Evolutionary conservation across 2,329 filamentous ascomycete genomes (phyloP), one percentile per base, ranked within the genome.

Genomic region (Penicillium sp.): DNA sequence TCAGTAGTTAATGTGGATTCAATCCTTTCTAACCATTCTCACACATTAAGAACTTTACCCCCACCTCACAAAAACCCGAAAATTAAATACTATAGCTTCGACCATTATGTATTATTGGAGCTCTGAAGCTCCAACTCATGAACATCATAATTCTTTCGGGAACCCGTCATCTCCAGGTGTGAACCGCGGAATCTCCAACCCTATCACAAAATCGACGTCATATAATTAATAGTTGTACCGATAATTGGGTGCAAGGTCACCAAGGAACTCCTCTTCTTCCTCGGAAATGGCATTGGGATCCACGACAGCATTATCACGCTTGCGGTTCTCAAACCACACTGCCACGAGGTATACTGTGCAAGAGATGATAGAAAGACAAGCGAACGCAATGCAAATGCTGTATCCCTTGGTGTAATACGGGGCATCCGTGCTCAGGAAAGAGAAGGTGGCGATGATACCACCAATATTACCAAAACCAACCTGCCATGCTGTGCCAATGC

Each of bases 401-500:
- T 95, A 96, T 0, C 92, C 93, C 1, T 82, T 86, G 7, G 78
- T 83, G 73, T 88, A 96, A 22, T 73, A 68, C 0, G 90, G 90
- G 5, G 52, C 83, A 70, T 96, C 91, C 52, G 78, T 82, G 24
- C 76, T 70, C 19, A 90, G 68, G 72, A 91, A 91, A 1, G 84
- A 78, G 74, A 86, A 92, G 0, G 89, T 90, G 13, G 90, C 83
- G 59, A 93, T 87, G 67, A 93, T 91, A 26, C 90, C 90, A 43
- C 90, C 90, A 37, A 91, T 75, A 66, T 92, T 93, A 11, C 90
- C 90, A 63, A 92, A 91, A 0, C 87, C 88, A 44, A 93, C 80
- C 71, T 92, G 89, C 87, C 88, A 92, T 1, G 88, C 90, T 9
- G 85, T 85, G 13, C 89, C 89, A 16, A 92, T 84, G 9, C 86